Base-by-base conservation (phyloP, 139 green algal species). In the Volvox africanus region DNA sequence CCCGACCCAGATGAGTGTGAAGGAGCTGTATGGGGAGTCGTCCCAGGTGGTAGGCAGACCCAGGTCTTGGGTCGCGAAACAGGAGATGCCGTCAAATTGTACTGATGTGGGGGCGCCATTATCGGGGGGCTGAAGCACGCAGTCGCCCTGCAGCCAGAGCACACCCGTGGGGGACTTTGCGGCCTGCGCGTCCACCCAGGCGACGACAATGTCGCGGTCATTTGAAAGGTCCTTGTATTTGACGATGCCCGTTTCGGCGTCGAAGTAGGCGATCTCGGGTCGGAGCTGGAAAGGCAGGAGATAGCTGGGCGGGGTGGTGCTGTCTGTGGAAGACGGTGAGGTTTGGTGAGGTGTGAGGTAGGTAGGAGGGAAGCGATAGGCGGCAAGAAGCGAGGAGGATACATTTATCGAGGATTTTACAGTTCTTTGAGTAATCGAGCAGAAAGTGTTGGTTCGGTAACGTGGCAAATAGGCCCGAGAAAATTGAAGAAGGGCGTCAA, bases 201-300 rank as follows among this genome's bases (percentile, higher is more conserved):
- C 21, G 21, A 73, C 21, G 12, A 73, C 65, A 12, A 73, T 73
- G 24, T 73, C 24, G 24, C 24, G 21, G 6, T 16, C 65, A 12
- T 73, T 26, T 28, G 65, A 5, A 28, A 9, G 24, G 24, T 73
- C 65, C 6, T 24, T 30, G 65, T 73, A 73, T 24, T 73, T 28
- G n/a, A 30, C 33, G 28, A 79, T 30, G 71, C 71, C 71, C 16
- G 50, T 20, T 17, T 19, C 14, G 32, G 75, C 75, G 21, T 81
- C 75, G 75, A 61, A 81, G 75, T 81, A 81, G 18, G 75, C 75
- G 18, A 55, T 35, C 13, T 81, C 75, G 75, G 75, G 75, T 18
- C 33, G 75, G 5, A 81, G 75, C 18, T 20, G 14, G 2, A 26
- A 17, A 1, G 75, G 75, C 33, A 81, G 75, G 32, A 81, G 44